Evolutionary conservation across 805 yeast genomes (phyloP).

Genomic region (Ogataea methylovora): DNA sequence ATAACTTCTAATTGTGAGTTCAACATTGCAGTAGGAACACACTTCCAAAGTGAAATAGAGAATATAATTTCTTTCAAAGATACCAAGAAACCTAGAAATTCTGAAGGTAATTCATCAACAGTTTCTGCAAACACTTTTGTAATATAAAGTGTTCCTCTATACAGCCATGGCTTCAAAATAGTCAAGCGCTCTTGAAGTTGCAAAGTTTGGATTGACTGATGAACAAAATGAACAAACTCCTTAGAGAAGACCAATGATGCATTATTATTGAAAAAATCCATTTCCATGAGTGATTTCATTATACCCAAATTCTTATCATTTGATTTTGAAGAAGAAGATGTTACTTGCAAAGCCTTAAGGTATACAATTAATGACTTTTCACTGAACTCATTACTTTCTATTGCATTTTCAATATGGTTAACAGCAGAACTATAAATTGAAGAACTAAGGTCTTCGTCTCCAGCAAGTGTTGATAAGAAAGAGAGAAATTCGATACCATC

Average conservation of each 20-base stretch:
- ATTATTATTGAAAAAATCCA: conserved; percentile 23
- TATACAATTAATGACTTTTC: no score
- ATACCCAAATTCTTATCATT: conserved; percentile 1
- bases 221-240: conserved; percentile 15
- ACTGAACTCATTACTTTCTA: no score
- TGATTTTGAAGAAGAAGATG: no score
- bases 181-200: no score
- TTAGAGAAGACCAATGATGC: conserved; percentile 22
- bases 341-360: no score
- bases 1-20: conserved; percentile 63
- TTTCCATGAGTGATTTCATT: conserved; percentile 8
- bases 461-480: no score
- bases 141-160: conserved; percentile 48
- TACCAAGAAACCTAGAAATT: conserved; percentile 23
- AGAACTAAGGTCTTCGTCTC: no score
- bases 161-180: conserved; percentile 42
- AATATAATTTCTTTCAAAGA: conserved; percentile 26
- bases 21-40: conserved; percentile 37
- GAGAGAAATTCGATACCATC: no score
- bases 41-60: conserved; percentile 26
- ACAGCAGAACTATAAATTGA: no score
- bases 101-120: conserved; percentile 13
- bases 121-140: conserved; percentile 60
- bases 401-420: no score
- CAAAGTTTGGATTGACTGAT: no score